Evolutionary conservation across 352 stramenopile genomes (phyloP).

Genomic region (Globisporangium nagaii): DNA sequence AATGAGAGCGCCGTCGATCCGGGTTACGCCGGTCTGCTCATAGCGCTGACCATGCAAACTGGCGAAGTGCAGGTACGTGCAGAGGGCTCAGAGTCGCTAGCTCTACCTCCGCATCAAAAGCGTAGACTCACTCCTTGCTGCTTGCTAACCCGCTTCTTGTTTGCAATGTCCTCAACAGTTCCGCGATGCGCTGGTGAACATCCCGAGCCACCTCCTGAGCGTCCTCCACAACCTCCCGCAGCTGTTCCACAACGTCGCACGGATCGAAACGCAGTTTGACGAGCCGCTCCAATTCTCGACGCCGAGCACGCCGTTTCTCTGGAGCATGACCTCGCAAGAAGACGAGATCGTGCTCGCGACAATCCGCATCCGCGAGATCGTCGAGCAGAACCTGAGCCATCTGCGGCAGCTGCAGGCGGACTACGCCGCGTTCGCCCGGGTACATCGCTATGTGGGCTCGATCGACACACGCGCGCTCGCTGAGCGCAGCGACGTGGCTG

Average conservation of each 20-base stretch:
- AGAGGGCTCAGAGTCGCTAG: no score
- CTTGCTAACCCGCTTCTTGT: not conserved
- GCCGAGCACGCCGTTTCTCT: conserved; percentile 39
- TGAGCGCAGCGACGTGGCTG: conserved; percentile 9
- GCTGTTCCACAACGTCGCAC: conserved; percentile 57
- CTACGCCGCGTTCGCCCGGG: conserved; percentile 31
- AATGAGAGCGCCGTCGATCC: no score
- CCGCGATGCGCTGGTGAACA: conserved; percentile 39
- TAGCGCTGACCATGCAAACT: conserved; percentile 4
- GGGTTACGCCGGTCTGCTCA: conserved; percentile 1
- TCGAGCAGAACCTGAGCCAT: conserved; percentile 44
- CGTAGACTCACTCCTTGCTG: not conserved
- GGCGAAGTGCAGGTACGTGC: conserved; percentile 9
- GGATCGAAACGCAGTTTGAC: conserved; percentile 64
- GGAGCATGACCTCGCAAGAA: conserved; percentile 63
- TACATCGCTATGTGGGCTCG: conserved; percentile 27
- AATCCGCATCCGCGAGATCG: conserved; percentile 54
- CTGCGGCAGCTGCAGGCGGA: conserved; percentile 30
- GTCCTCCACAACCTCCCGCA: conserved; percentile 65
- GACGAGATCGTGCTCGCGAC: conserved; percentile 47
- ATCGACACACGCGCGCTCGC: conserved; percentile 8
- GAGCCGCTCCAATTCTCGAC: conserved; percentile 17
- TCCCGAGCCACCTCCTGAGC: conserved; percentile 50
- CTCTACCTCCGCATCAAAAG: no score
- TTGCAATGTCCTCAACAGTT: conserved; percentile 23